Percentiles rank a stretch among this genome's conserved stretches.
phyloP scores from a whole-genome alignment of 345 rosid species.

The Cochlearia excelsa region DNA sequence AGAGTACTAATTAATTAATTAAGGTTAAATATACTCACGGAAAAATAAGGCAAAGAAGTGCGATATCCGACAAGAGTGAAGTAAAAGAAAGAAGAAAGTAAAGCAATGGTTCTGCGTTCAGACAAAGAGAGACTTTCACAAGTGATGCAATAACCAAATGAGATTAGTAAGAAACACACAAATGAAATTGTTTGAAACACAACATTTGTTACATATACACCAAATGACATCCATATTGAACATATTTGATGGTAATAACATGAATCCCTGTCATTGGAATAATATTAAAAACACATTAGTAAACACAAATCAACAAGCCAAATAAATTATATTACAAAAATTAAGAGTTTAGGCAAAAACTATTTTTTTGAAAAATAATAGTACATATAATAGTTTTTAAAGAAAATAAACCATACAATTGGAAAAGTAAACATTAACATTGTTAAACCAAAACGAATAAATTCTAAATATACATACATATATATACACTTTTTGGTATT shows the following conservation, averaged over 20 bases:
- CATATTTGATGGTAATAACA: conserved; percentile 77
- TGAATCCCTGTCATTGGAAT: conserved; percentile 57
- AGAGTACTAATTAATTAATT: too few relatives aligned
- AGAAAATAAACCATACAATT: too few relatives aligned
- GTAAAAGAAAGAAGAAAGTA: conserved; percentile 76
- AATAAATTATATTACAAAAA: too few relatives aligned
- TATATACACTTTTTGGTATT: too few relatives aligned
- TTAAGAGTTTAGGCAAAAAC: too few relatives aligned
- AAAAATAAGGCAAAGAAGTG: conserved; percentile 87
- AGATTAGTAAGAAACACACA: conserved; percentile 81
- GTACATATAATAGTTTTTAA: too few relatives aligned
- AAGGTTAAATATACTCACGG: conserved; percentile 49
- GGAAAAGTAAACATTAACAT: too few relatives aligned
- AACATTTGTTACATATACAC: conserved; percentile 88
- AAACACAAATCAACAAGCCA: too few relatives aligned
- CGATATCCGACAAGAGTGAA: conserved; percentile 87
- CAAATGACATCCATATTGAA: conserved; percentile 95
- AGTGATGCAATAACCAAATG: conserved; percentile 89
- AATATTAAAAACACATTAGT: too few relatives aligned
- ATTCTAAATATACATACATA: too few relatives aligned
- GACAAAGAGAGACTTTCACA: conserved; percentile 75
- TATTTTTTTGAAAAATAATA: too few relatives aligned
- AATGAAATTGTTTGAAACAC: conserved; percentile 89
- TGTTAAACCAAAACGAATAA: too few relatives aligned
- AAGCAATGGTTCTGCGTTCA: conserved; percentile 79